Conservation (phyloP, 768 basidiomycete species). For the Hericium rajendrae region DNA sequence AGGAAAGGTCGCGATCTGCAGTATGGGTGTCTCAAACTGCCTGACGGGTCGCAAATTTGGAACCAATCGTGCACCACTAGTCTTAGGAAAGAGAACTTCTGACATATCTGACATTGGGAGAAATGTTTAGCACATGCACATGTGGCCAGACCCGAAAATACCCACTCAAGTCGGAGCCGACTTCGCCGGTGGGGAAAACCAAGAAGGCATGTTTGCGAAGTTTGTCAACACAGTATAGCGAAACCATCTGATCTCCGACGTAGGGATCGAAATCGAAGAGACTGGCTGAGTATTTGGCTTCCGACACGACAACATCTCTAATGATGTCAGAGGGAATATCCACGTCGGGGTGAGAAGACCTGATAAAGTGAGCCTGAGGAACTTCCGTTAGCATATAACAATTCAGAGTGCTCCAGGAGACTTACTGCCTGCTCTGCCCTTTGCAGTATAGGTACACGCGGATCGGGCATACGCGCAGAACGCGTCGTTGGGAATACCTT, state of each 20-base stretch:
- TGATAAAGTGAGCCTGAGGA: conserved; percentile 58
- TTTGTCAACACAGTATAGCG: conserved; percentile 23
- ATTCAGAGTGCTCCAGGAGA: background rate
- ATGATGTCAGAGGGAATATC: conserved; percentile 67
- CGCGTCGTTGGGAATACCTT: conserved; percentile 54
- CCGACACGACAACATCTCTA: conserved; percentile 40
- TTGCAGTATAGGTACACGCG: conserved; percentile 30
- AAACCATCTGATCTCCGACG: conserved; percentile 42
- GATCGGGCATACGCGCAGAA: conserved; percentile 22
- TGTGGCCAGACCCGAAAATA: background rate
- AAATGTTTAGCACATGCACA: background rate
- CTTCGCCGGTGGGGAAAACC: conserved; percentile 59
- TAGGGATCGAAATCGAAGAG: conserved; percentile 46
- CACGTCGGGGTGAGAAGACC: conserved; percentile 61
- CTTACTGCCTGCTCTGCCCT: conserved; percentile 61
- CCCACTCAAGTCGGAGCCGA: conserved; percentile 52
- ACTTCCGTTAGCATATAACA: background rate
- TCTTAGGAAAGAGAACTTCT: conserved; percentile 23
- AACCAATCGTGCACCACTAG: conserved; percentile 24
- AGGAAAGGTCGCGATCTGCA: conserved; percentile 34
- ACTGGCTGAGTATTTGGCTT: conserved; percentile 27
- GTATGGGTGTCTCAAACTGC: conserved; percentile 58
- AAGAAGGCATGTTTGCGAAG: conserved; percentile 24
- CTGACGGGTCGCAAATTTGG: conserved; percentile 32
- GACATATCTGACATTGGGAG: conserved; percentile 37